Percentiles rank a stretch among this genome's conserved stretches.
Conservation (phyloP, 257 asterid species). For the Apocynum venetum region DNA sequence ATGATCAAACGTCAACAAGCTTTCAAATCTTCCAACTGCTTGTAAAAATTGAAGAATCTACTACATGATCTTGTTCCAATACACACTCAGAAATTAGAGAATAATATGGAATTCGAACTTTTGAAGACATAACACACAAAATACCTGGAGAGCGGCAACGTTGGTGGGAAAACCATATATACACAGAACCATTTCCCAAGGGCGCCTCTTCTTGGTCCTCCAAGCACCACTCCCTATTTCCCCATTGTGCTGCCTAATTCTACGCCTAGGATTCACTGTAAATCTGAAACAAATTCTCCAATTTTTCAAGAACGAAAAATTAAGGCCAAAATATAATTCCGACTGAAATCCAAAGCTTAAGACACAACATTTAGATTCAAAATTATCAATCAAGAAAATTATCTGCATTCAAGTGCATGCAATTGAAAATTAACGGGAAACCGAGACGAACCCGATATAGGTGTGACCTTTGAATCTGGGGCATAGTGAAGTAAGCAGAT, state of each 20-base stretch:
- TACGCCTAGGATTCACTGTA: conserved; percentile 83
- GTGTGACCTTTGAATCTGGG: conserved; percentile 90
- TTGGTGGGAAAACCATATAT: conserved; percentile 89
- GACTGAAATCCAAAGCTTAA: neutral
- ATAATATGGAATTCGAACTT: neutral
- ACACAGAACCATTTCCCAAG: conserved; percentile 97
- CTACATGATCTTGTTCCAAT: neutral
- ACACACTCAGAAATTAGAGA: neutral
- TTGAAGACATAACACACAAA: neutral
- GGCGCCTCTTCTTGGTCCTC: conserved; percentile 87
- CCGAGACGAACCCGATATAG: conserved; percentile 64
- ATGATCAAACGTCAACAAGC: neutral
- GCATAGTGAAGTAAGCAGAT: conserved; percentile 72
- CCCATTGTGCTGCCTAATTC: conserved; percentile 97
- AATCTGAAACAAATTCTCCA: conserved; percentile 33
- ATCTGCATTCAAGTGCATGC: neutral
- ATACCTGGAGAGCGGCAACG: conserved; percentile 89
- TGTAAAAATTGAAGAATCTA: neutral
- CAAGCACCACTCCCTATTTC: conserved; percentile 74
- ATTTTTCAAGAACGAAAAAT: neutral
- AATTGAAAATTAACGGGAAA: neutral
- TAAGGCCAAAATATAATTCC: neutral
- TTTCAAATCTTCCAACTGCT: neutral
- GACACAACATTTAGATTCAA: neutral
- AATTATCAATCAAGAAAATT: neutral